phyloP scores from a whole-genome alignment of 306 rosid genomes.

The Ochetophila trinervis region DNA sequence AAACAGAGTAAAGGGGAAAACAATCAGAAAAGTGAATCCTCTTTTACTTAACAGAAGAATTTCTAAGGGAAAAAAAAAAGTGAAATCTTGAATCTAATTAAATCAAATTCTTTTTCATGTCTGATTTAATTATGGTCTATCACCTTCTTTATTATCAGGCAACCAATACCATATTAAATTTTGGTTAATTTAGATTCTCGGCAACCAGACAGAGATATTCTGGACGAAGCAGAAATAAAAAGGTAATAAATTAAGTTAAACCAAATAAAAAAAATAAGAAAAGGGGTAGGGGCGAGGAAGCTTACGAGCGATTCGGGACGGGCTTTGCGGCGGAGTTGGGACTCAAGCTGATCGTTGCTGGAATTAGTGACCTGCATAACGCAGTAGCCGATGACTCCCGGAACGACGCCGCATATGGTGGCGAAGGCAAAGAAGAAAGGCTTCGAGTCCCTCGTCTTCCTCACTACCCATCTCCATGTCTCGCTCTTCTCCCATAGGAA shows the following conservation, averaged over 20 bases:
- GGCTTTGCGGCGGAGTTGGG: slow-evolving; percentile 72
- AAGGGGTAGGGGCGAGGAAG: not conserved
- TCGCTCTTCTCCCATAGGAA: slow-evolving; percentile 60
- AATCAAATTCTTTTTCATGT: no score
- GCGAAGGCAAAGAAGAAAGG: slow-evolving; percentile 88
- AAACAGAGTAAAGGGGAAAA: no score
- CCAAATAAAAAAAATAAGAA: not conserved
- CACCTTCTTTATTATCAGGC: no score
- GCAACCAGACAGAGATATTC: not conserved
- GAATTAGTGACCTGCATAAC: slow-evolving; percentile 76
- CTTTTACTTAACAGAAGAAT: no score
- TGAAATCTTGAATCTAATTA: no score
- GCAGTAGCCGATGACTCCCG: slow-evolving; percentile 72
- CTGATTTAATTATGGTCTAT: no score
- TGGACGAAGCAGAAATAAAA: not conserved
- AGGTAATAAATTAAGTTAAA: not conserved
- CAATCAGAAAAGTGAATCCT: no score
- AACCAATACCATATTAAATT: no score
- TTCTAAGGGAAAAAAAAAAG: no score
- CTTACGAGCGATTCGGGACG: slow-evolving; percentile 75
- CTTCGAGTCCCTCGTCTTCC: slow-evolving; percentile 71
- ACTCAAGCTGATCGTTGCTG: slow-evolving; percentile 64
- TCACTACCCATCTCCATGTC: slow-evolving; percentile 75
- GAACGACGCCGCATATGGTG: slow-evolving; percentile 78
- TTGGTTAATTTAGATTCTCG: not conserved